Evolutionary conservation across 768 basidiomycete species (phyloP).

Genomic region (Cystobasidiopsis lactophilus): DNA sequence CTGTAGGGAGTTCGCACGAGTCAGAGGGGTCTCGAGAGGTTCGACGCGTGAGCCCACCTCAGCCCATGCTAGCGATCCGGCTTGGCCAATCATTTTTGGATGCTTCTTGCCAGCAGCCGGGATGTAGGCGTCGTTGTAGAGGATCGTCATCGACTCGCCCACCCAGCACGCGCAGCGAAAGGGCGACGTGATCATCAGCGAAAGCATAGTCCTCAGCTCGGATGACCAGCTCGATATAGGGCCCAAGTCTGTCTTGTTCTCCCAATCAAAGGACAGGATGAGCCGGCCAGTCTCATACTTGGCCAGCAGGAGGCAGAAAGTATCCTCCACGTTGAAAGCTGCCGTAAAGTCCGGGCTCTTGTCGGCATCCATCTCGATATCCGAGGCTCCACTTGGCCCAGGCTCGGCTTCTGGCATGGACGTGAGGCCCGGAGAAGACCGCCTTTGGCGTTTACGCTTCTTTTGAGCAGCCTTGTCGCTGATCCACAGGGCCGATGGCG

Average conservation of each 20-base stretch:
- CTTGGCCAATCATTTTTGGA: conserved; percentile 5
- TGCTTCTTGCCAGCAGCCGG: conserved; percentile 11
- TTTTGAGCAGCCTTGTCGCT: no score
- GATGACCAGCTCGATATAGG: conserved; percentile 4
- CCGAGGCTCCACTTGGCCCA: no score
- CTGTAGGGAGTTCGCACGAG: no score
- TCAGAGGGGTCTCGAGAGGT: no score
- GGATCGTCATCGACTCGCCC: conserved; percentile 3
- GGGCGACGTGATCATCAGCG: conserved; percentile 7
- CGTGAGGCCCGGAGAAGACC: no score
- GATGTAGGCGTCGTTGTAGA: conserved; percentile 15
- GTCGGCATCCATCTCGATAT: no score
- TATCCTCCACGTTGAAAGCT: no score
- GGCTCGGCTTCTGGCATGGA: no score
- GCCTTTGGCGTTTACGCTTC: no score
- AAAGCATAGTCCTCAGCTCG: conserved; percentile 7
- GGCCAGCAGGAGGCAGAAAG: neutral
- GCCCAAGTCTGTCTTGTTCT: neutral
- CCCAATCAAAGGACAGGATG: neutral
- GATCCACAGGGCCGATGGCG: no score
- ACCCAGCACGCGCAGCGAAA: conserved; percentile 9
- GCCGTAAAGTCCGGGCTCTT: no score
- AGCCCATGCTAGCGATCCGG: conserved; percentile 6
- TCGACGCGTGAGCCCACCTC: no score
- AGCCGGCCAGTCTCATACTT: neutral